These are phyloP conservation scores for Veloboletus limbatus DNA, from an alignment of 1,284 basidiomycete species.

Conservation along the genomic window DNA sequence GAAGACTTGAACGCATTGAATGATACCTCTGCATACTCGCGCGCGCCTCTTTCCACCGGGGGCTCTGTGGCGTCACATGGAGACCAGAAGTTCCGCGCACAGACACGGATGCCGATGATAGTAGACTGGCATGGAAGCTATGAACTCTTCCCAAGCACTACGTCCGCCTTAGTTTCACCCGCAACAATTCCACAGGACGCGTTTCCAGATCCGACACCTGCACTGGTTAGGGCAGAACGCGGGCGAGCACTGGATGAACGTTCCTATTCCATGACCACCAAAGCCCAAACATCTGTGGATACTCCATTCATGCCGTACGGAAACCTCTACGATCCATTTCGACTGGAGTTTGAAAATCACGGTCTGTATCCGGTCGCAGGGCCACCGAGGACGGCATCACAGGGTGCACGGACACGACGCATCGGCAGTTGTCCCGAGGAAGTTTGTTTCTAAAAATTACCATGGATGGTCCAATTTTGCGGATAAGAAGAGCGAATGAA, in stretches of 20 bases:
- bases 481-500: background rate
- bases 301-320: conserved; percentile 2
- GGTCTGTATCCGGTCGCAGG: conserved; percentile 10
- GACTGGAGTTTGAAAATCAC: conserved; percentile 12
- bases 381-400: conserved; percentile 4
- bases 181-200: conserved; percentile 18
- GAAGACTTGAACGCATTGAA: background rate
- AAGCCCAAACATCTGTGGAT: background rate
- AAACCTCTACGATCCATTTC: conserved; percentile 22
- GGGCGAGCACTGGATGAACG: background rate
- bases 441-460: conserved; percentile 11
- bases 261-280: background rate
- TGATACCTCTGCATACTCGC: conserved; percentile 2
- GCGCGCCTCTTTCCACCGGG: background rate
- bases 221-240: background rate
- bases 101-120: conserved; percentile 5
- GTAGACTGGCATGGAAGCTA: conserved; percentile 24
- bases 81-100: background rate
- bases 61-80: background rate
- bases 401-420: conserved; percentile 10
- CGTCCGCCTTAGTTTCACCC: conserved; percentile 3
- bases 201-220: conserved; percentile 23
- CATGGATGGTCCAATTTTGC: background rate
- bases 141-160: conserved; percentile 15
- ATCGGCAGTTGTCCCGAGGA: conserved; percentile 21